These are phyloP conservation scores for Phytophthora uliginosa DNA, from an alignment of 352 stramenopile genomes.

Conservation along the genomic window DNA sequence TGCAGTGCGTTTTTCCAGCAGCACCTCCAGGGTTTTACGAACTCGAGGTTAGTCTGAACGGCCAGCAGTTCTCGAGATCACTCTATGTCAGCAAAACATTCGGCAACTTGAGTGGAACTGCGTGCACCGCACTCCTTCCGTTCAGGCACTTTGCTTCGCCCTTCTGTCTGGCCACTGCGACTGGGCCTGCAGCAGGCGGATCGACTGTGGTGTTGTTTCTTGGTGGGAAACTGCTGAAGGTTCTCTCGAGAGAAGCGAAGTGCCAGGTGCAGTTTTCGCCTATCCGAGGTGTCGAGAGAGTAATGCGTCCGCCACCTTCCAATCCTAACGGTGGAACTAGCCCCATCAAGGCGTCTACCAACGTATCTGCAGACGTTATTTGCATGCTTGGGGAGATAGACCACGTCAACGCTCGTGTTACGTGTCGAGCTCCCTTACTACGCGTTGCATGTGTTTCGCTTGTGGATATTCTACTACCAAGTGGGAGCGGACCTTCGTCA, in stretches of 20 bases:
- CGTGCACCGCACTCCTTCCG: slow-evolving; percentile 66
- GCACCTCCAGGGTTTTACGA: slow-evolving; percentile 60
- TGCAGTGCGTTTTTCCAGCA: slow-evolving; percentile 49
- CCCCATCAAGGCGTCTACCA: slow-evolving; percentile 24
- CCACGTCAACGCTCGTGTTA: slow-evolving; percentile 49
- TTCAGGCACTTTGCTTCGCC: slow-evolving; percentile 69
- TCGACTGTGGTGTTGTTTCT: slow-evolving; percentile 71
- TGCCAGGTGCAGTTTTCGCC: slow-evolving; percentile 74
- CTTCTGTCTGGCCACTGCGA: slow-evolving; percentile 73
- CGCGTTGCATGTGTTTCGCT: slow-evolving; percentile 48
- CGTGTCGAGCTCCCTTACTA: slow-evolving; percentile 65
- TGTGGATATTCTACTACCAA: slow-evolving; percentile 61
- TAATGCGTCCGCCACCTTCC: neutral
- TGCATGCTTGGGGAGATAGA: slow-evolving; percentile 63
- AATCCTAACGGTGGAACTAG: slow-evolving; percentile 7
- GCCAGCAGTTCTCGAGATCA: slow-evolving; percentile 68
- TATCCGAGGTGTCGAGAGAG: slow-evolving; percentile 20
- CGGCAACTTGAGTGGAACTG: slow-evolving; percentile 70
- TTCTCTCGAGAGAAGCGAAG: slow-evolving; percentile 58
- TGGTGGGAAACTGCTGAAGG: slow-evolving; percentile 54
- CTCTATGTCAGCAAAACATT: slow-evolving; percentile 69
- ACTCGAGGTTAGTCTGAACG: slow-evolving; percentile 75
- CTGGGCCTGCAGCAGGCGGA: slow-evolving; percentile 66
- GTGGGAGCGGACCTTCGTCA: slow-evolving; percentile 17
- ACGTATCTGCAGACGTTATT: slow-evolving; percentile 42